phyloP scores from a whole-genome alignment of 2,329 filamentous ascomycete genomes.

The Aspergillus aculeatinus region DNA sequence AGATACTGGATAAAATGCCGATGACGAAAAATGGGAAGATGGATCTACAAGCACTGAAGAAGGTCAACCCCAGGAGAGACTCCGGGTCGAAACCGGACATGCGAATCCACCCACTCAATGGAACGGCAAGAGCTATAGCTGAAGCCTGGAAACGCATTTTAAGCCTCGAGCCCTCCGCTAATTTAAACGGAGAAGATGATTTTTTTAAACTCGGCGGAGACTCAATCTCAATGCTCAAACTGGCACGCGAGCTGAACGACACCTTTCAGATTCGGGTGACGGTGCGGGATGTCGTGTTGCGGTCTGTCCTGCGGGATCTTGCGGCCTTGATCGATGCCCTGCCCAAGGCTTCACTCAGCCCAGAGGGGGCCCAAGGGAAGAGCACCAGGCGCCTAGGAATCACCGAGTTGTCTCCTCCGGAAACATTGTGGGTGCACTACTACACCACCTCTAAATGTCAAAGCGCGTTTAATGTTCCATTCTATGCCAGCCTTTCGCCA shows the following conservation, averaged over 20 bases:
- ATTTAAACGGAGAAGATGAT: conserved; percentile 1
- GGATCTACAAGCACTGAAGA: too few species aligned
- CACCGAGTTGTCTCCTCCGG: background rate
- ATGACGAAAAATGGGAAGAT: too few species aligned
- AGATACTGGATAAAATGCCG: too few species aligned
- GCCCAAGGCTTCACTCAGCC: too few species aligned
- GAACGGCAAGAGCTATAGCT: background rate
- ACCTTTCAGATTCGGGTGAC: conserved; percentile 1
- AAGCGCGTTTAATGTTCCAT: conserved; percentile 4
- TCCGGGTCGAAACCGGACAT: too few species aligned
- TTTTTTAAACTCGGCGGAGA: conserved; percentile 18
- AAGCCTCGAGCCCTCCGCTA: background rate
- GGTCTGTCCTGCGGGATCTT: background rate
- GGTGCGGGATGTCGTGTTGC: background rate
- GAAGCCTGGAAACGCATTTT: conserved; percentile 4
- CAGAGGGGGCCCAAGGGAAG: background rate
- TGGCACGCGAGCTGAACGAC: conserved; percentile 5
- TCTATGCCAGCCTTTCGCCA: background rate
- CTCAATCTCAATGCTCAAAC: conserved; percentile 17
- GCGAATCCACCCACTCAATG: background rate
- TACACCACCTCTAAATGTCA: background rate
- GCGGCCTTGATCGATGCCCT: background rate
- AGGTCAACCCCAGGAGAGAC: too few species aligned
- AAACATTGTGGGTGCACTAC: background rate
- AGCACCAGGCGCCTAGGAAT: too few species aligned